A percentile compares a stretch with the other conserved stretches of the same genome.
Evolutionary conservation across 192 early-diverging fungal genomes (phyloP).

Genomic region (Anaeromyces robustus): DNA sequence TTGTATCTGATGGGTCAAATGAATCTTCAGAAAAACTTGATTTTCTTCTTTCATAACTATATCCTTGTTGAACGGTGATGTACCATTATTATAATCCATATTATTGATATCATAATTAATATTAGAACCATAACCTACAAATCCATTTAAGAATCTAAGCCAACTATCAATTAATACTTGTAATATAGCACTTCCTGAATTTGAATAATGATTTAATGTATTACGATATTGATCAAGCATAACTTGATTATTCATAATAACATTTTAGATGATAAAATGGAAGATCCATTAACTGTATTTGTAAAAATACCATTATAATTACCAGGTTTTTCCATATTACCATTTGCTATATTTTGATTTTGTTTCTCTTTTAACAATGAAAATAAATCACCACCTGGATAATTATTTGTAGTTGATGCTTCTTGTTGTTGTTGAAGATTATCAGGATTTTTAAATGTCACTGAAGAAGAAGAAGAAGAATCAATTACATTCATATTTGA

Average conservation of each 20-base stretch:
- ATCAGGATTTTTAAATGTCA: too few relatives aligned
- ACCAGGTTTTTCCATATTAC: not conserved
- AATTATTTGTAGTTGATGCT: too few relatives aligned
- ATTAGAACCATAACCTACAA: not conserved
- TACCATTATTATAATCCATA: not conserved
- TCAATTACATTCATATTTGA: too few relatives aligned
- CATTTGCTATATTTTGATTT: not conserved
- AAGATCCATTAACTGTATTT: not conserved
- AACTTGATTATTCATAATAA: not conserved
- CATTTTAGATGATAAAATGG: not conserved
- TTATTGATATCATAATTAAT: not conserved
- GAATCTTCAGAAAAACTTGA: too few relatives aligned
- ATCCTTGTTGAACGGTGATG: too few relatives aligned
- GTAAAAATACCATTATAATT: not conserved
- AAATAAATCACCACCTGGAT: not conserved
- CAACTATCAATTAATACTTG: not conserved
- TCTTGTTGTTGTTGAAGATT: too few relatives aligned
- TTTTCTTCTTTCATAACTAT: too few relatives aligned
- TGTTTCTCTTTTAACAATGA: not conserved
- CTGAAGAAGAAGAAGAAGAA: too few relatives aligned
- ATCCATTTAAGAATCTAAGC: not conserved
- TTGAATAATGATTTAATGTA: not conserved
- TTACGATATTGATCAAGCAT: not conserved
- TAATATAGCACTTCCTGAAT: not conserved
- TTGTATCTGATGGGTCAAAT: too few relatives aligned